Base-by-base conservation (phyloP, 306 rosid species). In the Fragaria vesca region DNA sequence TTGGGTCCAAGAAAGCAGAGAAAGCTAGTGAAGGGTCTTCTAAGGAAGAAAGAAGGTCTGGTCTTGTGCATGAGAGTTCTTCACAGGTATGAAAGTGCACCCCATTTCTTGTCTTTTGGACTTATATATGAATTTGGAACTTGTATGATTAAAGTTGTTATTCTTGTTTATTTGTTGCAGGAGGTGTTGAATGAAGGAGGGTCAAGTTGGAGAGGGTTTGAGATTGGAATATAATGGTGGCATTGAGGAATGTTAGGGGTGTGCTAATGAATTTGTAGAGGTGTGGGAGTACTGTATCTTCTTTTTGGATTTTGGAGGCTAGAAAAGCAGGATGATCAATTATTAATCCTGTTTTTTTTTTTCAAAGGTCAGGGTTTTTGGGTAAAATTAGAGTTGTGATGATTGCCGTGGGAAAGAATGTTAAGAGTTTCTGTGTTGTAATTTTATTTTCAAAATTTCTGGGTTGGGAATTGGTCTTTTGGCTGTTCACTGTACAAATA, bases 1-100 rank as follows among this genome's bases (percentile, higher is more conserved):
- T 81, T 83, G 94, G 91, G 13, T 83, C 92, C 28, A 93, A 88
- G 86, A 91, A 88, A 55, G 80, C 55, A 74, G 92, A 85, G 4
- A 90, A 84, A 76, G 36, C 75, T 52, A 66, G 20, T 36, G 80
- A 85, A 62, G 78, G 81, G 16, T 71, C 80, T 34, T 70, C 63
- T 21, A 68, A 17, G 12, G 78, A 55, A 43, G 61, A 70, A 62
- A 83, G 76, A 67, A 84, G 86, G 77, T 54, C 89, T 70, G 66
- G 75, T 74, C 74, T 87, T 47, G 75, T 45, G 65, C 81, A 88
- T 66, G 86, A 87, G 68, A 20, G 32, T 79, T 72, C 83, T 71
- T 85, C 88, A 45, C 87, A 88, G 93, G 90, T 92, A 4, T 83
- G 45, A 61, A 32, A 21, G 32, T 42, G n/a, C 2, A 18, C 12